phyloP scores from a whole-genome alignment of 331 rosid genomes.

The Prunus yedoensis region DNA sequence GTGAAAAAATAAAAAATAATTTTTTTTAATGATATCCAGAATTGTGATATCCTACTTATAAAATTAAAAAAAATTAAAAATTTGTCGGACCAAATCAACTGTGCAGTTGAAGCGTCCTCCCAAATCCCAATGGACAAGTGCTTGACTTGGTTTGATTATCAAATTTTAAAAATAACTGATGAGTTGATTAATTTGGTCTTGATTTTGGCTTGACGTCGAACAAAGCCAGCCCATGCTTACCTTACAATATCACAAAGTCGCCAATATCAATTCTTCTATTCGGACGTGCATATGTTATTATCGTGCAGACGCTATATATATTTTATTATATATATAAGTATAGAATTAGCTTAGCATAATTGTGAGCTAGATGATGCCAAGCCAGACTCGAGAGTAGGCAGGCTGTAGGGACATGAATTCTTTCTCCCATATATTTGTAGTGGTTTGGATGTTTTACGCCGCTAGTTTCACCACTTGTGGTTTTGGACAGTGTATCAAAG shows the following conservation, averaged over 20 bases:
- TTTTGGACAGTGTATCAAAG: constrained; percentile 9
- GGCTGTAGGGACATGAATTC: constrained; percentile 8
- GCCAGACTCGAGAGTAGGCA: no score
- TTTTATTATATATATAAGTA: no score
- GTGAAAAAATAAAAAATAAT: no score
- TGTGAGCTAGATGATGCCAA: no score
- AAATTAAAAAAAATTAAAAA: no score
- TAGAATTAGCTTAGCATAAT: no score
- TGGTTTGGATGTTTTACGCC: constrained; percentile 19
- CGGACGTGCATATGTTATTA: no score
- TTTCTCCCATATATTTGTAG: neutral
- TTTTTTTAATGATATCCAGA: no score
- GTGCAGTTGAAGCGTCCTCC: neutral
- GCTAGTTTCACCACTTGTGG: constrained; percentile 22
- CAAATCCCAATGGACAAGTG: neutral
- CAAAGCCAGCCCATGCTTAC: constrained; percentile 3
- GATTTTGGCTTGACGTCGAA: neutral
- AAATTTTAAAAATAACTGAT: neutral
- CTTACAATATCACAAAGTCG: neutral
- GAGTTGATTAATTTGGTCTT: neutral
- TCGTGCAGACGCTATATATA: no score
- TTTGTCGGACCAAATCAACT: no score
- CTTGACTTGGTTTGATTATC: neutral
- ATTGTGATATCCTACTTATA: no score
- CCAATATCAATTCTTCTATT: neutral